Evolutionary conservation across 2,329 filamentous ascomycete genomes (phyloP), one percentile per base, ranked within the genome.

Genomic region (Epichloe coenophiala): DNA sequence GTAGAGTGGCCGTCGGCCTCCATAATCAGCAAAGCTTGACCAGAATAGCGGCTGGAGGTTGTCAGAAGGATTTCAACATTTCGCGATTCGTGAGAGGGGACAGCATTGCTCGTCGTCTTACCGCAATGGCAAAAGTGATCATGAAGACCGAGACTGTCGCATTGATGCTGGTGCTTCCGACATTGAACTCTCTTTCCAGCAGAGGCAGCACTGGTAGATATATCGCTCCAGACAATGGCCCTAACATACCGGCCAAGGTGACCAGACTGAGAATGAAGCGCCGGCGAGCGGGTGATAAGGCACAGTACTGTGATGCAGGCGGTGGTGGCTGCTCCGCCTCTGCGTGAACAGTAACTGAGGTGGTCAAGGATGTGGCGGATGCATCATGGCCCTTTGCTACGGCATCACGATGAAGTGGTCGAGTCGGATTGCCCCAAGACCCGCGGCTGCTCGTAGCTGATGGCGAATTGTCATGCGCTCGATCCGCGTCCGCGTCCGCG

Each of bases 81-180:
- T 31, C 31, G 31, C 31, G 11, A 31, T 31, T 31, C 31, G 31
- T 31, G 31, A 11, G 19, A 21, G 12, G 11, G 4, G 12, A 12
- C 5, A 17, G 7, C 5, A 12, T 35, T 9, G 9, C n/a, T 3
- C 8, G 31, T 27, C 15, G 9, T 31, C 61, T 53, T 49, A 65
- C 61, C 8, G 63, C 64, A 15, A 72, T 48, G 15, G 68, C 70
- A 51, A 72, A 72, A 1, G 70, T 63, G 9, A 65, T 60, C 67
- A 69, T 71, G 55, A 71, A 73, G 4, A 71, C 64, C 1, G 66
- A 65, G n/a, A 72, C 68, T 0, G 70, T 70, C 3, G 63, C 68
- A 54, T 72, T 72, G 38, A 72, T 66, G 2, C 58, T 61, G 5
- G 65, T 63, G 27, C 58, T 57, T 7, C 61, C 63, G 5, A 61